These are phyloP conservation scores for Durotheca rogersii DNA, from an alignment of 495 filamentous ascomycete genomes.

Conservation along the genomic window DNA sequence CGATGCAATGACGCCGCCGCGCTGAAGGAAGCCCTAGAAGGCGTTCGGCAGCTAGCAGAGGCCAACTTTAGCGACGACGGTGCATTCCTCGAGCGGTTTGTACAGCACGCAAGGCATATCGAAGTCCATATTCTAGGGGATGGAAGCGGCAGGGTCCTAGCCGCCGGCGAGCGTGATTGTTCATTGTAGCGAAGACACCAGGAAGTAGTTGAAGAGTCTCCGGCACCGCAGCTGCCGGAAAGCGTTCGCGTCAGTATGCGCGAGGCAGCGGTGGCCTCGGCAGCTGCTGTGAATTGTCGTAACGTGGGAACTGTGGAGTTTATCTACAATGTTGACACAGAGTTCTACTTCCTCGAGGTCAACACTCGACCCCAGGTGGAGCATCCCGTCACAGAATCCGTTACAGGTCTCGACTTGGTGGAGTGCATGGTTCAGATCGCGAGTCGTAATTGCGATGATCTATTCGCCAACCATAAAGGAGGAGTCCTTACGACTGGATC, in stretches of 20 bases:
- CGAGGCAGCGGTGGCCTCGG: constrained; percentile 52
- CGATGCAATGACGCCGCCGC: constrained; percentile 42
- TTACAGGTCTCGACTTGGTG: constrained; percentile 61
- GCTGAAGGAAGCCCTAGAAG: constrained; percentile 27
- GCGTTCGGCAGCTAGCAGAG: constrained; percentile 31
- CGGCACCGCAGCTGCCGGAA: not conserved
- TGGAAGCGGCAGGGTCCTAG: constrained; percentile 48
- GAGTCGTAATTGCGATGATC: constrained; percentile 30
- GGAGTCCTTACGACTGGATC: constrained; percentile 9
- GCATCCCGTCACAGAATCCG: constrained; percentile 64
- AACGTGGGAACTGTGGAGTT: constrained; percentile 66
- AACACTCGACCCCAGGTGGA: constrained; percentile 69
- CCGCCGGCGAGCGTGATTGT: constrained; percentile 61
- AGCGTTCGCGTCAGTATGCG: not conserved
- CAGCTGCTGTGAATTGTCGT: constrained; percentile 55
- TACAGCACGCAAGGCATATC: constrained; percentile 53
- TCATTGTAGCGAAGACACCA: constrained; percentile 57
- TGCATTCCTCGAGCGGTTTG: constrained; percentile 48
- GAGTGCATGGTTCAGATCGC: constrained; percentile 37
- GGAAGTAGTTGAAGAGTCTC: constrained; percentile 1
- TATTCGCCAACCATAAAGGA: constrained; percentile 11
- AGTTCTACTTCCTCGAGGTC: constrained; percentile 70
- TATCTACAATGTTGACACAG: constrained; percentile 59
- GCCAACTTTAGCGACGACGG: constrained; percentile 25
- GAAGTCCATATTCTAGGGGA: constrained; percentile 59